phyloP scores from a whole-genome alignment of 2,329 filamentous ascomycete genomes.

The Exserohilum rostratum region DNA sequence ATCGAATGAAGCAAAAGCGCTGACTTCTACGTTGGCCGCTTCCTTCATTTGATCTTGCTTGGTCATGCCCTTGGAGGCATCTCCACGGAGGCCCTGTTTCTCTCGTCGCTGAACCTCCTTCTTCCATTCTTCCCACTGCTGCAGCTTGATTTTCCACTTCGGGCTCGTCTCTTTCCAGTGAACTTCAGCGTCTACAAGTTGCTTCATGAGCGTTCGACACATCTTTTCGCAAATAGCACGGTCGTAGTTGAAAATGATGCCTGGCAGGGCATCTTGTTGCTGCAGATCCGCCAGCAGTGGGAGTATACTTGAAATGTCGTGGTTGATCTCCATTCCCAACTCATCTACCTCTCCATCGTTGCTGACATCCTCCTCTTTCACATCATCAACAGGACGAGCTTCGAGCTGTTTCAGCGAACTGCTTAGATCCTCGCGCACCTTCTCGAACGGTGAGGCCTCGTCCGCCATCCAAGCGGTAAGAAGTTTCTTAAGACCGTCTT shows the following conservation, averaged over 20 bases:
- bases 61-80: slow-evolving; percentile 54
- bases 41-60: slow-evolving; percentile 66
- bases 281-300: slow-evolving; percentile 67
- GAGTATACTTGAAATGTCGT: slow-evolving; percentile 56
- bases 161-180: slow-evolving; percentile 63
- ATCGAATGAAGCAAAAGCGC: slow-evolving; percentile 68
- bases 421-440: slow-evolving; percentile 55
- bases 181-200: slow-evolving; percentile 62
- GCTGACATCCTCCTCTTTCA: slow-evolving; percentile 8
- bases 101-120: slow-evolving; percentile 53
- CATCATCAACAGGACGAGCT: slow-evolving; percentile 5
- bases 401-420: slow-evolving; percentile 15
- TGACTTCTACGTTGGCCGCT: slow-evolving; percentile 60
- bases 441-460: slow-evolving; percentile 58
- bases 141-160: slow-evolving; percentile 66
- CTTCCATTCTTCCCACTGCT: slow-evolving; percentile 64
- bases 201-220: slow-evolving; percentile 56
- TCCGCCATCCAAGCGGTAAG: slow-evolving; percentile 67
- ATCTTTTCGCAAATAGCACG: slow-evolving; percentile 68
- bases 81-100: slow-evolving; percentile 54
- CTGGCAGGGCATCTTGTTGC: slow-evolving; percentile 69
- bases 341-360: slow-evolving; percentile 30
- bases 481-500: slow-evolving; percentile 63
- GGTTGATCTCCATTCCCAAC: slow-evolving; percentile 26
- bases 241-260: slow-evolving; percentile 80